Percentiles rank a stretch among this genome's conserved stretches.
Evolutionary conservation across 1,139 yeast species (phyloP).

Genomic region (Blastobotrys niveus): DNA sequence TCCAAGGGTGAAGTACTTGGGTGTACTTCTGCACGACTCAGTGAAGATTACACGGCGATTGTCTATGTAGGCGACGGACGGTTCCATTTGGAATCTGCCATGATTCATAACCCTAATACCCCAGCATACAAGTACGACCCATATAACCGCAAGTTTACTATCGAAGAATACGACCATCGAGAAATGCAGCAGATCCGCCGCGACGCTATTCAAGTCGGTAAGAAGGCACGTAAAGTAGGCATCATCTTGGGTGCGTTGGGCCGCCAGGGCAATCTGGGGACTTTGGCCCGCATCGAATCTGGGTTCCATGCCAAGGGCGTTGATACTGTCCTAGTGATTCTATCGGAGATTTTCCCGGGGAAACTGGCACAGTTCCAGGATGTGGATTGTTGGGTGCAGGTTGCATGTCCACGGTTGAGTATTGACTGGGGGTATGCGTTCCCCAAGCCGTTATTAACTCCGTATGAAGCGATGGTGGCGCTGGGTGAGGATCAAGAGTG

Average conservation of each 20-base stretch:
- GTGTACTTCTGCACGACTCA: constrained; percentile 80
- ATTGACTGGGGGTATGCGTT: constrained; percentile 99
- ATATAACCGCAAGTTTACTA: constrained; percentile 81
- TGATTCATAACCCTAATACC: constrained; percentile 92
- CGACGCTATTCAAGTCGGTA: constrained; percentile 63
- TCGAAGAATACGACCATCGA: constrained; percentile 80
- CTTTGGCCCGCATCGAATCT: constrained; percentile 59
- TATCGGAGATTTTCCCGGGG: constrained; percentile 91
- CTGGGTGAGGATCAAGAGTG: constrained; percentile 68
- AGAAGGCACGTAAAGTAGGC: constrained; percentile 63
- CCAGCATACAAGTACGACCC: constrained; percentile 96
- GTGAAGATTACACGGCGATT: constrained; percentile 63
- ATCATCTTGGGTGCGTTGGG: constrained; percentile 93
- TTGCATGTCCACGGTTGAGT: constrained; percentile 93
- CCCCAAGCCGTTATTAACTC: constrained; percentile 83
- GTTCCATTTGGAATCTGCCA: constrained; percentile 89
- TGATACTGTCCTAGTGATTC: constrained; percentile 70
- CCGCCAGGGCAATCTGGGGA: constrained; percentile 84
- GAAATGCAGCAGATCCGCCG: constrained; percentile 71
- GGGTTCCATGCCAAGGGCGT: constrained; percentile 51
- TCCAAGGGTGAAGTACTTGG: constrained; percentile 97
- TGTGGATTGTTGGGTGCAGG: constrained; percentile 92
- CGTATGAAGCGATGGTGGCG: constrained; percentile 94
- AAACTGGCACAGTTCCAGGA: constrained; percentile 92
- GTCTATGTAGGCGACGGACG: constrained; percentile 94